A percentile compares a stretch with the other conserved stretches of the same genome.
Evolutionary conservation across 495 filamentous ascomycete genomes (phyloP).

Genomic region (Trichoderma asperelloides): DNA sequence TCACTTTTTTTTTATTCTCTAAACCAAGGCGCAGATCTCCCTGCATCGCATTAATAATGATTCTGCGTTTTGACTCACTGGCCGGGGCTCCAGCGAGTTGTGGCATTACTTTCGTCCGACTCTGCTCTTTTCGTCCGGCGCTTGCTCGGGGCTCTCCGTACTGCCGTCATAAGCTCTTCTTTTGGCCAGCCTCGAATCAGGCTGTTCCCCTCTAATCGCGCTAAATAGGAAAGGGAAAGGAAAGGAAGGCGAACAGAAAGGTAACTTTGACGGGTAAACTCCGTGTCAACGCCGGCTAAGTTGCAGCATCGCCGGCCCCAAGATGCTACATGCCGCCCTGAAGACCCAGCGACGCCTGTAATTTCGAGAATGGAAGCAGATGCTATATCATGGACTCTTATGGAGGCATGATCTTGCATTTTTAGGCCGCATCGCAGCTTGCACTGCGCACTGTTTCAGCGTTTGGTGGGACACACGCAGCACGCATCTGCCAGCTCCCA

Average conservation of each 20-base stretch:
- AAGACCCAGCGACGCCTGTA: background rate
- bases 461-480: background rate
- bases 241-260: background rate
- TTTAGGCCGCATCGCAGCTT: background rate
- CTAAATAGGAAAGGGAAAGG: too few species aligned
- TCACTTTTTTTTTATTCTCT: background rate
- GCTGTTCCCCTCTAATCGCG: background rate
- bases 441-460: background rate
- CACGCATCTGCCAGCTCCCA: background rate
- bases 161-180: background rate
- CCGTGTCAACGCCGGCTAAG: background rate
- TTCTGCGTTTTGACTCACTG: background rate
- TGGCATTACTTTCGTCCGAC: background rate
- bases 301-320: background rate
- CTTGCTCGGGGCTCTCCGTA: background rate
- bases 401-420: too few species aligned
- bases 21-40: background rate
- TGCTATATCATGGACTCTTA: background rate
- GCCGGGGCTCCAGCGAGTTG: background rate
- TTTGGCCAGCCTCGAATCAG: background rate
- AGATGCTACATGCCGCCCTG: background rate
- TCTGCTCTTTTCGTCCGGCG: background rate
- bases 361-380: background rate
- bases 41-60: background rate
- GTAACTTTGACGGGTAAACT: conserved; percentile 4